Conservation (phyloP, 2,329 filamentous ascomycete species). For the Pseudogymnoascus destructans region DNA sequence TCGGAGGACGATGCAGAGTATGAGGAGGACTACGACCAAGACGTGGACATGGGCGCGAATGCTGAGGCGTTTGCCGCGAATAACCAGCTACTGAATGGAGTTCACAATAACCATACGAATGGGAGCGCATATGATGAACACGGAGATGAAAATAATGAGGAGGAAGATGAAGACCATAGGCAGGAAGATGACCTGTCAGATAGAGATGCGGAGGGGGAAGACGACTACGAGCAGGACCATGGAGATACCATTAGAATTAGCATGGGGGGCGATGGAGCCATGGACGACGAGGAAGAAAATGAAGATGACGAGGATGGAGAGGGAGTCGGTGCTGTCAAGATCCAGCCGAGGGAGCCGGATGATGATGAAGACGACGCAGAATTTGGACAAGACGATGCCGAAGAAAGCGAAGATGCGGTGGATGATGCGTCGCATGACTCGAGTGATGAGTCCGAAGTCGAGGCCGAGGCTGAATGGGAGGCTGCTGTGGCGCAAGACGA, state of each 20-base stretch:
- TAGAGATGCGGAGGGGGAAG: slow-evolving; percentile 29
- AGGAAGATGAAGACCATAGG: slow-evolving; percentile 26
- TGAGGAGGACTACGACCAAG: slow-evolving; percentile 25
- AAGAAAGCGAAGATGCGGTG: slow-evolving; percentile 21
- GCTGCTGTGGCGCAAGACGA: slow-evolving; percentile 40
- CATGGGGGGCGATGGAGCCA: slow-evolving; percentile 33
- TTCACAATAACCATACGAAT: slow-evolving; percentile 19
- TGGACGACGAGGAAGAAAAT: slow-evolving; percentile 30
- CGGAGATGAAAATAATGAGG: slow-evolving; percentile 14
- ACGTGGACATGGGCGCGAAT: slow-evolving; percentile 20
- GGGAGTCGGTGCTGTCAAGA: slow-evolving; percentile 26
- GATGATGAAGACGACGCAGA: slow-evolving; percentile 30
- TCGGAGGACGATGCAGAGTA: slow-evolving; percentile 27
- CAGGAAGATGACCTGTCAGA: slow-evolving; percentile 23
- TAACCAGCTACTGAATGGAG: slow-evolving; percentile 25
- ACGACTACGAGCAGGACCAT: slow-evolving; percentile 21
- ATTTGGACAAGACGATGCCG: slow-evolving; percentile 20
- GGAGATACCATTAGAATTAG: slow-evolving; percentile 17
- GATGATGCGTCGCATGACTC: slow-evolving; percentile 18
- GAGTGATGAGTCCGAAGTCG: slow-evolving; percentile 41
- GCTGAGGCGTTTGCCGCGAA: slow-evolving; percentile 26
- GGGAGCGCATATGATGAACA: slow-evolving; percentile 15
- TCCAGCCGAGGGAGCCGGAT: slow-evolving; percentile 22
- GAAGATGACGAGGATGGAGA: slow-evolving; percentile 29
- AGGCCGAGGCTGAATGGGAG: slow-evolving; percentile 40